These are phyloP conservation scores for Vitis hybrid DNA, from an alignment of 177 flowering plant species.

Conservation along the genomic window DNA sequence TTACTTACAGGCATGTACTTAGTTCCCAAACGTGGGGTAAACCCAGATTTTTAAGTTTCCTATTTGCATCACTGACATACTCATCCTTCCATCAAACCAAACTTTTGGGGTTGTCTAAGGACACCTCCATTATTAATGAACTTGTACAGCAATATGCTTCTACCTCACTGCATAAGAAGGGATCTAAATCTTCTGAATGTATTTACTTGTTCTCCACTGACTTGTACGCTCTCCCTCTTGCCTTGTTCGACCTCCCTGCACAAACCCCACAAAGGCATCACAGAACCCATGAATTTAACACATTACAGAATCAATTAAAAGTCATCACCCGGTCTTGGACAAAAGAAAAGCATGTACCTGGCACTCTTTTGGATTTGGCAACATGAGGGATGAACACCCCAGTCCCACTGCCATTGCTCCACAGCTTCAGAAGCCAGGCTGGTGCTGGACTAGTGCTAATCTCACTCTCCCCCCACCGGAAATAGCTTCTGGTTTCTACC, in stretches of 20 bases:
- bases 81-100: too few species aligned
- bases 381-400: slow-evolving; percentile 41
- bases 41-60: too few species aligned
- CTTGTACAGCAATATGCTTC: too few species aligned
- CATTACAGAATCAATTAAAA: background rate
- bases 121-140: too few species aligned
- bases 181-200: background rate
- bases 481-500: background rate
- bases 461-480: background rate
- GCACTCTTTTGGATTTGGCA: slow-evolving; percentile 15
- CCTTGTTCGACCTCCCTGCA: slow-evolving; percentile 32
- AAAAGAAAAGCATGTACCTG: slow-evolving; percentile 12
- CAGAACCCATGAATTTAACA: too few species aligned
- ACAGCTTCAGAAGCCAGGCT: background rate
- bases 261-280: background rate
- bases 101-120: too few species aligned
- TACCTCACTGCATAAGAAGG: too few species aligned
- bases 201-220: slow-evolving; percentile 1
- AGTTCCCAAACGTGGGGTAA: too few species aligned
- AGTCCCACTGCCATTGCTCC: slow-evolving; percentile 1
- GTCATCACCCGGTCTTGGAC: background rate
- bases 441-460: background rate
- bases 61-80: too few species aligned
- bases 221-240: slow-evolving; percentile 17
- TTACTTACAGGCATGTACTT: background rate